A percentile compares a stretch with the other conserved stretches of the same genome.
These are phyloP conservation scores for Elaeis guineensis DNA, from an alignment of 176 grass and related monocot genomes.

Conservation along the genomic window DNA sequence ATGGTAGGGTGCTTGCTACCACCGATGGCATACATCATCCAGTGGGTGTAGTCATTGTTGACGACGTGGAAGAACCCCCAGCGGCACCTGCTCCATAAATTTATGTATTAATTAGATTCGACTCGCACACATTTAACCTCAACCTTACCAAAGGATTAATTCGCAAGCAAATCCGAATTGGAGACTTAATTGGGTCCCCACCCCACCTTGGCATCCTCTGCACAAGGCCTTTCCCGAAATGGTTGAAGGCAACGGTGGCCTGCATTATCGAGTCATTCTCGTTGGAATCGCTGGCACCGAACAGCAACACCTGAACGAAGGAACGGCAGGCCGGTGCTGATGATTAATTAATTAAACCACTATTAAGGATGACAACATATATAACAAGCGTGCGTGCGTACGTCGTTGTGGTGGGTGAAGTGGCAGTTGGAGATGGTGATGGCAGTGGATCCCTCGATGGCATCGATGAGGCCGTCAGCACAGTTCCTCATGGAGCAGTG, in stretches of 20 bases:
- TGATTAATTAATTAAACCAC: no score
- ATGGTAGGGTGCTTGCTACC: slow-evolving; percentile 51
- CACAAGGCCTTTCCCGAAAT: slow-evolving; percentile 73
- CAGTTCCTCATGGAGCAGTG: slow-evolving; percentile 1
- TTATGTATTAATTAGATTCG: background rate
- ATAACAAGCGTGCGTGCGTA: background rate
- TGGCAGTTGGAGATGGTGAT: slow-evolving; percentile 7
- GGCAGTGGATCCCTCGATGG: background rate
- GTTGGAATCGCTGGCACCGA: slow-evolving; percentile 46
- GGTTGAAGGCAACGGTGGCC: slow-evolving; percentile 71
- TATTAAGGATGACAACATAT: background rate
- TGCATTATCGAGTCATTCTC: slow-evolving; percentile 50
- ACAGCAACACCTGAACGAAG: slow-evolving; percentile 44
- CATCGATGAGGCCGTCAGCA: background rate
- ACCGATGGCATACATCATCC: slow-evolving; percentile 69
- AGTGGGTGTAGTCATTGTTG: slow-evolving; percentile 76
- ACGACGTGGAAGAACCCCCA: slow-evolving; percentile 62
- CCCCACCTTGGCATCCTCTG: slow-evolving; percentile 70
- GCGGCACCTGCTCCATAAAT: slow-evolving; percentile 25
- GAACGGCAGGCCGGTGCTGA: no score
- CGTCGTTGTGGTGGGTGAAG: slow-evolving; percentile 49
- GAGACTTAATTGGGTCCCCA: background rate
- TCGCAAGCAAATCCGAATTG: background rate
- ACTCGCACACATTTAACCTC: background rate
- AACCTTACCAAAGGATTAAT: background rate